Percentiles rank a stretch among this genome's conserved stretches.
Conservation (phyloP, 169 alveolate genomes). For the Haemoproteus tartakovskyi region DNA sequence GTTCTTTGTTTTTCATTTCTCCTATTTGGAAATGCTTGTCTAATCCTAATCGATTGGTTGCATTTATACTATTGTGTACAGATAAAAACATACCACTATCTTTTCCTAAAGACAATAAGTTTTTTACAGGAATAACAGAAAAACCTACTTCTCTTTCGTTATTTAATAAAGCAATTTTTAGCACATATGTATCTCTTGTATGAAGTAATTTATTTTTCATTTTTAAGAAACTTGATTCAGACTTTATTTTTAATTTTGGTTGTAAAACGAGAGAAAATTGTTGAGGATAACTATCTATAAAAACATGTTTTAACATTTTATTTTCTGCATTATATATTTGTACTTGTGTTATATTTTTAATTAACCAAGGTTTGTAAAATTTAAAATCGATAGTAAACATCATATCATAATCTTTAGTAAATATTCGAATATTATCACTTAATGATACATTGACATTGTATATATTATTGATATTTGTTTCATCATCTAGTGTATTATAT, state of each 20-base stretch:
- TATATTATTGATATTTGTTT: no score
- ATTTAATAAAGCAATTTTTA: conserved; percentile 28
- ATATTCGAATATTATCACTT: no score
- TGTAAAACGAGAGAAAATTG: conserved; percentile 42
- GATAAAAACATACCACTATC: conserved; percentile 47
- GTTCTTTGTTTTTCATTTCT: no score
- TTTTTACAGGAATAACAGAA: conserved; percentile 37
- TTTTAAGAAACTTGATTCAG: conserved; percentile 20
- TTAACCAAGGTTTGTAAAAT: conserved; percentile 38
- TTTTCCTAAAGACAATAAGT: conserved; percentile 16
- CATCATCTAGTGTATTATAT: no score
- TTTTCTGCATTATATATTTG: conserved; percentile 11
- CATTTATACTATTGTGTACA: conserved; percentile 3
- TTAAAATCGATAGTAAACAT: conserved; percentile 33
- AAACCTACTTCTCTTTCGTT: conserved; percentile 45
- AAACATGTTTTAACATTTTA: conserved; percentile 17
- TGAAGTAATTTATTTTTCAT: conserved; percentile 23
- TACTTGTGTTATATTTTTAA: conserved; percentile 32
- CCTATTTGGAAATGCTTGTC: no score
- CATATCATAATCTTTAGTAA: no score
- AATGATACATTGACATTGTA: no score
- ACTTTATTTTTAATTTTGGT: conserved; percentile 1
- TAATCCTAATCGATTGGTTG: no score
- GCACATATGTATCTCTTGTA: conserved; percentile 29
- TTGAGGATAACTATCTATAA: conserved; percentile 51